Percentiles rank a stretch among this genome's conserved stretches.
phyloP scores from a whole-genome alignment of 345 rosid genomes.

The Melaleuca alternifolia region DNA sequence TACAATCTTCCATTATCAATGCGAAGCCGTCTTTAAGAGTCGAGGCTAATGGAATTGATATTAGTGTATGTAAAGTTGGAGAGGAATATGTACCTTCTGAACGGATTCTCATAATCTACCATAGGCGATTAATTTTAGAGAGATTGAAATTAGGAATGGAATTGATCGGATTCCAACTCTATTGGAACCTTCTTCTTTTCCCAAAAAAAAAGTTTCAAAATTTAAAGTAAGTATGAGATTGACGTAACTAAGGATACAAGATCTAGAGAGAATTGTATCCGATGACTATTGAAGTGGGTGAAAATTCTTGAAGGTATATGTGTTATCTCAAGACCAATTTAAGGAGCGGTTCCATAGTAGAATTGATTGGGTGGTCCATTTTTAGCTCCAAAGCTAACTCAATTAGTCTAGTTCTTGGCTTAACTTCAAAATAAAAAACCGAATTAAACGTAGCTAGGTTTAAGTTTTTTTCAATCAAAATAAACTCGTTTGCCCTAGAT shows the following conservation, averaged over 20 bases:
- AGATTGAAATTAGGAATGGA: neutral
- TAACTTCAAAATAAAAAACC: neutral
- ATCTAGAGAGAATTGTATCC: neutral
- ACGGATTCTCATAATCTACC: neutral
- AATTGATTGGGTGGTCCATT: neutral
- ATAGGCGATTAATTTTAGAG: accelerated
- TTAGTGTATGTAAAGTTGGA: neutral
- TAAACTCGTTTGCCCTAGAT: neutral
- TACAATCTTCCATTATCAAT: neutral
- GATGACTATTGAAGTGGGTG: neutral
- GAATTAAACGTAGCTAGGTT: neutral
- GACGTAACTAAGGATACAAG: neutral
- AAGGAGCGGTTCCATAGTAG: neutral
- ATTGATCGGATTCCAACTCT: neutral
- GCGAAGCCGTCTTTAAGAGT: neutral
- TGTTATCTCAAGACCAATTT: neutral
- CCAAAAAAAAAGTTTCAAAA: neutral
- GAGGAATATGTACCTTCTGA: neutral
- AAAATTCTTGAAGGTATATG: neutral
- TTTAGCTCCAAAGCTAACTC: neutral
- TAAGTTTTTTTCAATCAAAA: neutral
- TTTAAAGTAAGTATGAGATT: neutral
- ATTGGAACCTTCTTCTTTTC: neutral
- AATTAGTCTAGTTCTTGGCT: neutral
- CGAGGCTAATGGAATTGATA: neutral